Evolutionary conservation across 441 rosid genomes (phyloP).

Genomic region (Euphorbia schlechtendalii): DNA sequence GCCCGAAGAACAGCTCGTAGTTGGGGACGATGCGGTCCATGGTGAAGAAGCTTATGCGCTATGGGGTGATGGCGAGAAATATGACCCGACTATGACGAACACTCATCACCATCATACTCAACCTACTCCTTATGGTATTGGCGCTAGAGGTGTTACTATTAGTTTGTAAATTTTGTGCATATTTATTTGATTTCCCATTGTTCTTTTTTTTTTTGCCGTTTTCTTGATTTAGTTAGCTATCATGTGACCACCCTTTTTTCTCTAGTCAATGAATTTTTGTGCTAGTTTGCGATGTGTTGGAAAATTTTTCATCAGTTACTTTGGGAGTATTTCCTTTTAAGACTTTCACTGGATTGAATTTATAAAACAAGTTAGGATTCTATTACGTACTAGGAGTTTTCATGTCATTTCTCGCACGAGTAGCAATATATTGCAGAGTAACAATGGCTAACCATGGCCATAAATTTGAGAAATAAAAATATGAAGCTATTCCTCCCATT

Average conservation of each 20-base stretch:
- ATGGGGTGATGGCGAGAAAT: constrained; percentile 93
- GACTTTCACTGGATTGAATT: no score
- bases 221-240: neutral
- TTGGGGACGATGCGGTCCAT: constrained; percentile 82
- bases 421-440: no score
- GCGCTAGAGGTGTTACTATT: constrained; percentile 74
- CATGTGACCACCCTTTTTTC: no score
- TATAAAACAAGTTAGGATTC: no score
- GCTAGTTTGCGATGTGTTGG: no score
- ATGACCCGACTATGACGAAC: constrained; percentile 39
- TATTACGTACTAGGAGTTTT: no score
- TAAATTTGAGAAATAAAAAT: neutral
- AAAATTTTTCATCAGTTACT: no score
- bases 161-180: constrained; percentile 28
- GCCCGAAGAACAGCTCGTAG: constrained; percentile 66
- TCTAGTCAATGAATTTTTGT: no score
- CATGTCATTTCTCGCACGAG: no score
- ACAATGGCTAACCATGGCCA: no score
- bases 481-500: neutral
- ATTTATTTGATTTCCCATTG: neutral
- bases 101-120: constrained; percentile 16
- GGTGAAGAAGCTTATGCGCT: constrained; percentile 92
- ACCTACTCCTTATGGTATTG: constrained; percentile 48
- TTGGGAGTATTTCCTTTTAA: no score
- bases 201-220: neutral